A percentile compares a stretch with the other conserved stretches of the same genome.
Evolutionary conservation across 1,139 yeast genomes (phyloP).

Genomic region (Blastobotrys proliferans): DNA sequence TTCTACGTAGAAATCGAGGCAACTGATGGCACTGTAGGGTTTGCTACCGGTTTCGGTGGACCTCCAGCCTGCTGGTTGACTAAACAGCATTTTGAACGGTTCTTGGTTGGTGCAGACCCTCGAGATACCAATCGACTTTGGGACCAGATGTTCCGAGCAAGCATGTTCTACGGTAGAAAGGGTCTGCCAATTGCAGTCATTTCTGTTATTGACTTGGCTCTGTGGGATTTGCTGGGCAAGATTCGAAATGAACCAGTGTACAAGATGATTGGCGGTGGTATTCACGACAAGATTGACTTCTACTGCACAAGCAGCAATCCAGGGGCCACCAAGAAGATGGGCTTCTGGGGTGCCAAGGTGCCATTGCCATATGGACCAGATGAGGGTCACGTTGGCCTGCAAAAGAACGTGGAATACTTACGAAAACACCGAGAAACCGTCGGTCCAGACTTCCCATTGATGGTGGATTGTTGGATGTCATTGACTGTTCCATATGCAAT

Average conservation of each 20-base stretch:
- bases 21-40: slow-evolving; percentile 45
- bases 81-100: slow-evolving; percentile 44
- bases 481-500: slow-evolving; percentile 46
- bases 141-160: slow-evolving; percentile 48
- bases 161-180: slow-evolving; percentile 49
- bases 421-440: slow-evolving; percentile 42
- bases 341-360: slow-evolving; percentile 27
- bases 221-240: slow-evolving; percentile 49
- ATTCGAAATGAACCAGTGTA: slow-evolving; percentile 48
- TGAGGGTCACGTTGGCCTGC: slow-evolving; percentile 44
- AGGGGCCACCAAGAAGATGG: slow-evolving; percentile 29
- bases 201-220: slow-evolving; percentile 44
- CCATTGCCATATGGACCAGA: slow-evolving; percentile 50
- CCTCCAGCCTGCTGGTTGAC: slow-evolving; percentile 48
- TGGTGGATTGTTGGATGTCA: slow-evolving; percentile 52
- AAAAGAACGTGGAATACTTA: slow-evolving; percentile 44
- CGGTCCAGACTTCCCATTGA: slow-evolving; percentile 48
- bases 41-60: slow-evolving; percentile 53
- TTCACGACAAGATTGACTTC: slow-evolving; percentile 42
- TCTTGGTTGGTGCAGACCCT: slow-evolving; percentile 45
- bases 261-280: slow-evolving; percentile 49
- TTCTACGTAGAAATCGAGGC: slow-evolving; percentile 48
- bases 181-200: slow-evolving; percentile 47
- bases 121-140: slow-evolving; percentile 43
- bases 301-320: slow-evolving; percentile 49